Percentiles rank a stretch among this genome's conserved stretches.
Conservation (phyloP, 78 protist genomes). For the Ministeria vibrans region DNA sequence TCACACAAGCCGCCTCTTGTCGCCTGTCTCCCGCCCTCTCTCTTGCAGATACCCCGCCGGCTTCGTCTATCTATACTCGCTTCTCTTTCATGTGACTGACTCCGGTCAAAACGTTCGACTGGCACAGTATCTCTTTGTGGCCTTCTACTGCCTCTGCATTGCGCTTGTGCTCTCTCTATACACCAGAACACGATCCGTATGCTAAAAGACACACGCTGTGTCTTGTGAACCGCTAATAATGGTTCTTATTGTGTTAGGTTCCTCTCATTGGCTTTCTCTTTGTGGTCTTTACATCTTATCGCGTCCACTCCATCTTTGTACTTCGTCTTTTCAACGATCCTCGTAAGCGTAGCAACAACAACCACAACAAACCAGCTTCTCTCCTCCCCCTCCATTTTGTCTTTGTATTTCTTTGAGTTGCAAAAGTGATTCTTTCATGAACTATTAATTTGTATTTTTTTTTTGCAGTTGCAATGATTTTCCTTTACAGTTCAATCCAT, state of each 20-base stretch:
- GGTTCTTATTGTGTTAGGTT: too few relatives aligned
- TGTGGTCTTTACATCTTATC: constrained; percentile 32
- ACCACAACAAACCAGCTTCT: too few relatives aligned
- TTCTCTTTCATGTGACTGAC: constrained; percentile 26
- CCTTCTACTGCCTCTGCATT: constrained; percentile 12
- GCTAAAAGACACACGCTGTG: not conserved
- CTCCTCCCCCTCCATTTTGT: too few relatives aligned
- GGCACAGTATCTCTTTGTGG: constrained; percentile 57
- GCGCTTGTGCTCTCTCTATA: constrained; percentile 37
- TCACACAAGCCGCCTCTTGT: too few relatives aligned
- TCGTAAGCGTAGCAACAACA: too few relatives aligned
- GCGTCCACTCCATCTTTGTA: constrained; percentile 82
- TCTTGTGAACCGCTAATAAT: too few relatives aligned
- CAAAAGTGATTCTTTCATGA: too few relatives aligned
- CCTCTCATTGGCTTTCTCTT: constrained; percentile 49
- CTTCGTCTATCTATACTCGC: constrained; percentile 38
- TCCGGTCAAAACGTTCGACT: constrained; percentile 42
- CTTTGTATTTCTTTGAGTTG: too few relatives aligned
- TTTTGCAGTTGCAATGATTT: constrained; percentile 57
- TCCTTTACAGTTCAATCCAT: constrained; percentile 44
- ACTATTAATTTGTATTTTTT: too few relatives aligned
- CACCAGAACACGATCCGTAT: not conserved
- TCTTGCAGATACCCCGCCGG: constrained; percentile 63
- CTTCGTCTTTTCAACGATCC: constrained; percentile 88
- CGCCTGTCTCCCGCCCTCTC: not conserved